These are phyloP conservation scores for Solanum stenotomum DNA, from an alignment of 257 asterid genomes.

Conservation along the genomic window DNA sequence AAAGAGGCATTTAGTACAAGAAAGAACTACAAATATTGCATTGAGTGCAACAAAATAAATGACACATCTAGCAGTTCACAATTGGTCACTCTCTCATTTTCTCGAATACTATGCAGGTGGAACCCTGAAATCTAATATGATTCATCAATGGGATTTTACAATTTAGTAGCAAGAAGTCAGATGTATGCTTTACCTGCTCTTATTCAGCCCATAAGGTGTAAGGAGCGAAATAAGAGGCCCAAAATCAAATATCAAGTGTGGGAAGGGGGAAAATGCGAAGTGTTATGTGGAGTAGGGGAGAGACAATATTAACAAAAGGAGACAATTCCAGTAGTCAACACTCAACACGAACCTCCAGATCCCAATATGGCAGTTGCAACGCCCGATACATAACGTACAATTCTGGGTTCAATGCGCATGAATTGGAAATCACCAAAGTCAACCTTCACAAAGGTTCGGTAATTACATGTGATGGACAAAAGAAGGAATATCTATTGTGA, in stretches of 20 bases:
- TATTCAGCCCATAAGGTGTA: background rate
- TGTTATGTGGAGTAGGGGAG: background rate
- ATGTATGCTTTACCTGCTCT: background rate
- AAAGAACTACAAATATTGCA: conserved; percentile 4
- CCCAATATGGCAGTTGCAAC: conserved; percentile 88
- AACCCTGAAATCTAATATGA: background rate
- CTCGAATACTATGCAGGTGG: background rate
- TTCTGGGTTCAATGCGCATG: conserved; percentile 74
- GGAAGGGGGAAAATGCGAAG: background rate
- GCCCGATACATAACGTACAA: conserved; percentile 74
- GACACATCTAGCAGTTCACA: background rate
- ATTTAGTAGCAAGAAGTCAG: background rate
- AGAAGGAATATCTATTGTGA: conserved; percentile 5
- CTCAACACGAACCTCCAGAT: conserved; percentile 72
- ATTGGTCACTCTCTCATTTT: background rate
- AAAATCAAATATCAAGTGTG: background rate
- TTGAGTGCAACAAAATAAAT: background rate
- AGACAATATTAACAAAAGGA: background rate
- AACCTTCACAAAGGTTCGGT: conserved; percentile 41
- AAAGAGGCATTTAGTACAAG: background rate
- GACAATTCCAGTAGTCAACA: conserved; percentile 1
- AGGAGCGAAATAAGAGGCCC: background rate
- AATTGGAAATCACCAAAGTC: conserved; percentile 97
- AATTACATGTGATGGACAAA: background rate
- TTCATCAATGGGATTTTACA: background rate